Evolutionary conservation across 2,329 filamentous ascomycete species (phyloP), one percentile per base, ranked within the genome.

Genomic region (Penicillium digitatum): DNA sequence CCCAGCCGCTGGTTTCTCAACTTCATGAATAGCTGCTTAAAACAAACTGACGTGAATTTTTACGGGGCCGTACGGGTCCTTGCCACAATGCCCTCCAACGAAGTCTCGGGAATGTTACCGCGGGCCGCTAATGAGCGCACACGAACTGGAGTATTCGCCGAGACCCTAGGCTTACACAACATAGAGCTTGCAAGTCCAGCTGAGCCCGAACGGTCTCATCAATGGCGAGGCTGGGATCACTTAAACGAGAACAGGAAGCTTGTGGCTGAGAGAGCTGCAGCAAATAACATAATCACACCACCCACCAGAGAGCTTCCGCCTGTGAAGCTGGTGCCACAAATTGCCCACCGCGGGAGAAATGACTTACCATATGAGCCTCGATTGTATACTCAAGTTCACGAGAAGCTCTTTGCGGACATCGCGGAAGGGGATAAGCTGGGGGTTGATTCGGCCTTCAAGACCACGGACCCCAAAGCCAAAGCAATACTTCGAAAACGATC

Each of bases 21-120:
- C 76, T 87, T 69, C 48, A 65, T 76, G 86, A 62, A 76, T 73
- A 40, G 81, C 48, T 82, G 88, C 52, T 79, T 83, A 57, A 75
- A 78, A 2, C 78, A 83, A 47, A 72, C 77, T 0, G 77, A 87
- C 0, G 83, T 95, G 62, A 87, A 96, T 63, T 78, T 79, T 27
- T 92, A 90, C 68, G 93, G 93, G 3, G 81, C 86, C 18, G 86
- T 95, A 3, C 85, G 91, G 46, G 87, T 93, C 78, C 79, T 97
- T 1, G 69, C 92, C 37, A 92, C 91, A 86, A 66, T 86, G 3
- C 79, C 82, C 1, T 77, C 86, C 40, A 76, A 81, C 0, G 87
- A 90, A 53, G 84, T 84, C 60, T 65, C 72, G 7, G 58, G 70
- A 1, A 62, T 89, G 1, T 55, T 96, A 8, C 87, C 92, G 0